Conservation (phyloP, 2,329 filamentous ascomycete species). For the Fusarium protoensiforme region DNA sequence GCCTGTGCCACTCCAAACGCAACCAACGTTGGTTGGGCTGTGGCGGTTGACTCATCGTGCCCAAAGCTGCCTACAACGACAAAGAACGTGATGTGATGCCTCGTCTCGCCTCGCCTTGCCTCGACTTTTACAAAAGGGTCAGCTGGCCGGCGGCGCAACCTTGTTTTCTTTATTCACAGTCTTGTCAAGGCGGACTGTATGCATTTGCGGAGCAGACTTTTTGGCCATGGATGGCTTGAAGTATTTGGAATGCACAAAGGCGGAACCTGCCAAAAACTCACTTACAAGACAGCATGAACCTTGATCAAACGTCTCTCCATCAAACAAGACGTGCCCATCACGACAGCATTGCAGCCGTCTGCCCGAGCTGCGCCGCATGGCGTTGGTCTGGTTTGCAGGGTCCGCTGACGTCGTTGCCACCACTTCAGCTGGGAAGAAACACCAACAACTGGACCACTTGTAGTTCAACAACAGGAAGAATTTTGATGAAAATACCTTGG, state of each 20-base stretch:
- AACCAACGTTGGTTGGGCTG: not conserved
- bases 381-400: not conserved
- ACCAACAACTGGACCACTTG: not conserved
- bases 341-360: not conserved
- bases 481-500: not conserved
- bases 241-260: slow-evolving; percentile 7
- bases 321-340: not conserved
- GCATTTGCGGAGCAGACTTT: not conserved
- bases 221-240: not conserved
- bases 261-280: not conserved
- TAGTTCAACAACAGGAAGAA: not conserved
- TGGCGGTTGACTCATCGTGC: not conserved
- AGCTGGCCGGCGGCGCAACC: not conserved
- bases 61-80: not conserved
- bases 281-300: not conserved
- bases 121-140: not conserved
- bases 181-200: not conserved
- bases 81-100: not conserved
- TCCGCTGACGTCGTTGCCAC: slow-evolving; percentile 5
- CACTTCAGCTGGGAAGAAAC: not conserved
- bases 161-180: not conserved
- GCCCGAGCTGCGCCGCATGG: not conserved
- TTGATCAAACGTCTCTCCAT: not conserved
- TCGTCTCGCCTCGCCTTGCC: not conserved
- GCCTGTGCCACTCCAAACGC: not conserved